Conservation (phyloP, 768 basidiomycete species). For the Auricularia sp. region DNA sequence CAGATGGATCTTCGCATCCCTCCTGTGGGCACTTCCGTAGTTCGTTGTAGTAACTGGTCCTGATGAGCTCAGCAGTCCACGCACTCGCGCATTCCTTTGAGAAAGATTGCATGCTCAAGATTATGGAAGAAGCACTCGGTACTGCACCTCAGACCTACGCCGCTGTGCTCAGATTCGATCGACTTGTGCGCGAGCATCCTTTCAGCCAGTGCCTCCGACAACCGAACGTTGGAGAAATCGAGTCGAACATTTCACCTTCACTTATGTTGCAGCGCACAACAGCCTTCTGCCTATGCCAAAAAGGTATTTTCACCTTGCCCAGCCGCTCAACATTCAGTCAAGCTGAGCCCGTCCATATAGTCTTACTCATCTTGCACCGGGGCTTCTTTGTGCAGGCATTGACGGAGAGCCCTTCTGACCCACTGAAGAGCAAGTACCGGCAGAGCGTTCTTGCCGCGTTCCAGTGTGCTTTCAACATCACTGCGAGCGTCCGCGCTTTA, state of each 20-base stretch:
- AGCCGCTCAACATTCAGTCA: too few species aligned
- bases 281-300: constrained; percentile 38
- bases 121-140: constrained; percentile 61
- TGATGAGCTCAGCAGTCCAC: constrained; percentile 30
- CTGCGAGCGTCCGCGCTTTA: constrained; percentile 37
- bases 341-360: constrained; percentile 22
- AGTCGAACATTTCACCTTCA: neutral
- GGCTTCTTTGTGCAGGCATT: constrained; percentile 70
- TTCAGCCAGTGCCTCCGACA: neutral
- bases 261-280: constrained; percentile 56
- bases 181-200: neutral
- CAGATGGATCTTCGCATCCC: constrained; percentile 22
- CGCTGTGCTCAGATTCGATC: constrained; percentile 52
- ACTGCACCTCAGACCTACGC: constrained; percentile 59
- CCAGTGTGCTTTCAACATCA: constrained; percentile 51
- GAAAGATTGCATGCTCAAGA: constrained; percentile 54
- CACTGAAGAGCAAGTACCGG: constrained; percentile 56
- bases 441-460: constrained; percentile 61
- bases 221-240: neutral
- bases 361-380: constrained; percentile 63
- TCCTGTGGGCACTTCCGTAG: constrained; percentile 34
- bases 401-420: constrained; percentile 50
- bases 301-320: neutral
- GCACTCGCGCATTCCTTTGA: constrained; percentile 62
- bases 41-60: too few species aligned